These are phyloP conservation scores for Rhodotorula toruloides DNA, from an alignment of 768 basidiomycete species.

Conservation along the genomic window DNA sequence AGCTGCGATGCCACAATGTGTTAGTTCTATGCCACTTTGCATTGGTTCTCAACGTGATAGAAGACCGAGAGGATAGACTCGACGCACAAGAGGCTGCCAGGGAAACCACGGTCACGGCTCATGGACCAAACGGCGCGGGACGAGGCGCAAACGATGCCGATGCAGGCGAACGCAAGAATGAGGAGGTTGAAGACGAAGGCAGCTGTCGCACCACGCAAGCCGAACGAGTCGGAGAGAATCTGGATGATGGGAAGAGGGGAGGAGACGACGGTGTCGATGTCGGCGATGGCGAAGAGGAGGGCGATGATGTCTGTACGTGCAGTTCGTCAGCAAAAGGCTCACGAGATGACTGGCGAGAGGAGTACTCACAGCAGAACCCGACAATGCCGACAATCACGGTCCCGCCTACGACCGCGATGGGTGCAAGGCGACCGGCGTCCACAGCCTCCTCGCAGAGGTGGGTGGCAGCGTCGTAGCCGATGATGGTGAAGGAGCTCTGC, in stretches of 20 bases:
- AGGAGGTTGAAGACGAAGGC: slow-evolving; percentile 26
- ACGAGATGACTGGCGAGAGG: too few species aligned
- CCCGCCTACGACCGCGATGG: slow-evolving; percentile 21
- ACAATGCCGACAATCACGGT: slow-evolving; percentile 15
- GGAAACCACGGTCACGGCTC: slow-evolving; percentile 28
- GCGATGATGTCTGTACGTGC: slow-evolving; percentile 5
- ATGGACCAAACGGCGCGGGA: slow-evolving; percentile 22
- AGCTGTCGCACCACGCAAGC: slow-evolving; percentile 2
- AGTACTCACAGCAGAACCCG: slow-evolving; percentile 1
- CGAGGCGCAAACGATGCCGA: slow-evolving; percentile 27
- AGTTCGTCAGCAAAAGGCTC: too few species aligned
- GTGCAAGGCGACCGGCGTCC: slow-evolving; percentile 21
- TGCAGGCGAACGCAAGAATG: slow-evolving; percentile 14
- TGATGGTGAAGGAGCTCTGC: slow-evolving; percentile 27
- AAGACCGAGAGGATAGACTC: background rate
- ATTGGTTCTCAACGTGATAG: background rate
- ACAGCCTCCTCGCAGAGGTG: slow-evolving; percentile 32
- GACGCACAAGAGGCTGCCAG: background rate
- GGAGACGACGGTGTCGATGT: slow-evolving; percentile 6
- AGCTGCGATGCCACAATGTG: background rate
- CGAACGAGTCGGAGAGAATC: slow-evolving; percentile 22
- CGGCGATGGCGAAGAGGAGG: slow-evolving; percentile 28
- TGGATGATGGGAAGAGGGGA: slow-evolving; percentile 11
- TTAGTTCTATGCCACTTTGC: too few species aligned
- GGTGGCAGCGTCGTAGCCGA: slow-evolving; percentile 3